phyloP scores from a whole-genome alignment of 2,329 filamentous ascomycete genomes.

The Ascomycota sp. region DNA sequence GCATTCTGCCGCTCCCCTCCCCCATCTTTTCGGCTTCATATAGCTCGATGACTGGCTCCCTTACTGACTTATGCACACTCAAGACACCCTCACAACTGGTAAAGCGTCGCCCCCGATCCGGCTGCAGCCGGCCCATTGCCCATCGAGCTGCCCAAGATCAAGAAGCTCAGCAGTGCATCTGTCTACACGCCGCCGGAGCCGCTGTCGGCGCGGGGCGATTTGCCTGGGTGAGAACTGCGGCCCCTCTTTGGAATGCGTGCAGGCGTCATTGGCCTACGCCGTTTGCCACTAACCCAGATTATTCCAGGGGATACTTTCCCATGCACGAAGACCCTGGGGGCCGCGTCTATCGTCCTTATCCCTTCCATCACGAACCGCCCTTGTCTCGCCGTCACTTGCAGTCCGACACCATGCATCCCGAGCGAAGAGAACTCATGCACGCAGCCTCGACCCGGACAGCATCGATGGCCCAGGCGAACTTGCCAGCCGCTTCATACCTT shows the following conservation, averaged over 20 bases:
- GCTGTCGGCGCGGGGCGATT: slow-evolving; percentile 36
- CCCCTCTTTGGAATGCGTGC: slow-evolving; percentile 1
- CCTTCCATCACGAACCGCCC: slow-evolving; percentile 24
- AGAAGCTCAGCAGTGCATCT: slow-evolving; percentile 18
- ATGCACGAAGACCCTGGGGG: slow-evolving; percentile 32
- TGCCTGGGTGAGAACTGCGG: slow-evolving; percentile 27
- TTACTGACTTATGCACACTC: background rate
- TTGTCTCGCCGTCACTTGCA: slow-evolving; percentile 17
- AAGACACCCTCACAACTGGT: background rate
- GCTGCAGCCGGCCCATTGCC: slow-evolving; percentile 28
- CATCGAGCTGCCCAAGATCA: slow-evolving; percentile 26
- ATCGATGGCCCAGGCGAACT: slow-evolving; percentile 11
- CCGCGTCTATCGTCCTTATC: slow-evolving; percentile 27
- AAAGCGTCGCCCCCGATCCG: slow-evolving; percentile 3
- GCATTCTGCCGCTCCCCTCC: background rate
- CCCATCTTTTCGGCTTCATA: background rate
- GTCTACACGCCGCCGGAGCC: slow-evolving; percentile 24
- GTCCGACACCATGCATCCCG: slow-evolving; percentile 8
- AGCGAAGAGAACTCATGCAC: slow-evolving; percentile 4
- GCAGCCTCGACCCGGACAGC: slow-evolving; percentile 4
- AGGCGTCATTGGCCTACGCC: background rate
- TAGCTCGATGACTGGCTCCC: background rate
- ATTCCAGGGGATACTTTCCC: slow-evolving; percentile 36
- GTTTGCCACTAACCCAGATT: background rate
- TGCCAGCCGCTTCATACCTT: slow-evolving; percentile 29